Evolutionary conservation across 176 grass and related monocot genomes (phyloP), one percentile per base, ranked within the genome.

Genomic region (Rhipidocladum racemiflorum): DNA sequence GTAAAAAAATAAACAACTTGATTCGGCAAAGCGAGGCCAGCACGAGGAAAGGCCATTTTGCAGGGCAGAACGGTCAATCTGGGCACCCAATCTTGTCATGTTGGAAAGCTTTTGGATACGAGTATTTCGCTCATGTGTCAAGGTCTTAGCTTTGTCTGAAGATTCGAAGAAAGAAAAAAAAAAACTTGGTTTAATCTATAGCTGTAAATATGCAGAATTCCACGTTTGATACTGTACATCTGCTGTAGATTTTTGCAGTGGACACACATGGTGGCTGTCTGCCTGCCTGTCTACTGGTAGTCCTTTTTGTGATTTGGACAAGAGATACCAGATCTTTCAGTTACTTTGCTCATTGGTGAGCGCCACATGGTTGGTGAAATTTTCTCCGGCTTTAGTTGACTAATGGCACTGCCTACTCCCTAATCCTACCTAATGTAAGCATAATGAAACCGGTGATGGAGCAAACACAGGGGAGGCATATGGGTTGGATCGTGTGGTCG

Each of bases 141-240:
- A 75, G 53, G 87, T 89, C 81, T 61, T 23, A 12, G 76, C 69
- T 85, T 62, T 53, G 75, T 85, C 51, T 8, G 75, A 61, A 61
- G 51, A 28, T 36, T 1, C 25, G 45, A 51, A 84, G 69, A 38
- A 11, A 40, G 17, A 49, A 3, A 14, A 27, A 40, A 30, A 30
- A 83, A 39, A 73, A 1, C 4, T 9, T 61, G n/a, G 50, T 42
- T 42, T 61, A 29, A 55, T 66, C 28, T 68, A 72, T 74, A 65
- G 38, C 74, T 72, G 66, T 74, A 79, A 67, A 67, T 74, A 69
- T 12, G 53, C 71, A 76, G 40, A 45, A 14, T 61, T 68, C 62
- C 49, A 76, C 50, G 70, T 76, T 75, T 9, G 81, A 30, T 5
- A 29, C 70, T 75, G 80, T 50, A 1, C 68, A 72, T 25, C 24